A percentile compares a stretch with the other conserved stretches of the same genome.
Conservation (phyloP, 2,329 filamentous ascomycete genomes). For the Xylaria sp. region DNA sequence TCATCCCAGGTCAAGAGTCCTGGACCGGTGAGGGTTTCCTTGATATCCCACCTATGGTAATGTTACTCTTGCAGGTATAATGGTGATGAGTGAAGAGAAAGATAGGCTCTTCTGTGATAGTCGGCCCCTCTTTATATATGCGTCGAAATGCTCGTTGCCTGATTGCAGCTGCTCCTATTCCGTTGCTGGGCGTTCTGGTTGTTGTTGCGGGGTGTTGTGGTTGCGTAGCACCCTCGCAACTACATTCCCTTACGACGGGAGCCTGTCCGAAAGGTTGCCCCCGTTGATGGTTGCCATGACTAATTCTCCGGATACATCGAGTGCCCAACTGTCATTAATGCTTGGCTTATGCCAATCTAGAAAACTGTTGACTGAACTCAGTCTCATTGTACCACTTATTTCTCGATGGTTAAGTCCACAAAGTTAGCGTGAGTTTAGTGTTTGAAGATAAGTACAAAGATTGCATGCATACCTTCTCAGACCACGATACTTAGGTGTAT, state of each 20-base stretch:
- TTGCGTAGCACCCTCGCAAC: neutral
- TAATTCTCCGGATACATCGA: neutral
- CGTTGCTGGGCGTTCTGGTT: neutral
- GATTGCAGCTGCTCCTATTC: neutral
- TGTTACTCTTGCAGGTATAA: neutral
- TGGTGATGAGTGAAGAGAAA: neutral
- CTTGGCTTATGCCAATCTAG: neutral
- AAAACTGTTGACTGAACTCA: neutral
- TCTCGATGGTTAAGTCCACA: neutral
- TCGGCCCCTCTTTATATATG: neutral
- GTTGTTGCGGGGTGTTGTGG: neutral
- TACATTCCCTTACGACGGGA: neutral
- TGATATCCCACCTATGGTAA: neutral
- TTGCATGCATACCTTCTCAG: neutral
- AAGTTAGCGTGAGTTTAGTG: neutral
- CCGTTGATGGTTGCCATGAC: neutral
- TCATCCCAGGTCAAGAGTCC: neutral
- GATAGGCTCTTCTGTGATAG: neutral
- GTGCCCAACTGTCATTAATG: neutral
- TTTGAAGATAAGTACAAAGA: neutral
- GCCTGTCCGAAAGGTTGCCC: neutral
- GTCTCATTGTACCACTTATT: neutral
- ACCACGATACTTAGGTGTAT: neutral
- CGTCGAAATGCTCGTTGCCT: neutral
- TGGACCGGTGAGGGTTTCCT: neutral